Base-by-base conservation (phyloP, 139 green algal genomes). In the Chlamydomonas sp. region DNA sequence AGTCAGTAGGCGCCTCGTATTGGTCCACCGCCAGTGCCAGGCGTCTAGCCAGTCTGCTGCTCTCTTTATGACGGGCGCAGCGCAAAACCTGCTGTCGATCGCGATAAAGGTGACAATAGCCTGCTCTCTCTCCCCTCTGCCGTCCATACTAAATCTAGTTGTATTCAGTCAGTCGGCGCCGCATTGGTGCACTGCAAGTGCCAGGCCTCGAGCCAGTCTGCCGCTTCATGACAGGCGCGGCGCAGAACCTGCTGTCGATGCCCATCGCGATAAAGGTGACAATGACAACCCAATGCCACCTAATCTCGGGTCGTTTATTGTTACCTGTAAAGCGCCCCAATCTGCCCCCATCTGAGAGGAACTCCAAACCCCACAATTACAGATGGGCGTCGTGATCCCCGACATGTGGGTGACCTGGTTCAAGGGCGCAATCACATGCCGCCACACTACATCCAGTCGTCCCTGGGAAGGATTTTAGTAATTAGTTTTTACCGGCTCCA, bases 201-300 rank as follows among this genome's bases (percentile, higher is more conserved):
- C 43, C 92, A 98, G 77, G 81, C 85, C 35, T 83, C 77, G 61
- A 75, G 58, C 35, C 82, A 92, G 74, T 83, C 78, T 39, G 82
- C 75, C 34, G 85, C 77, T 96, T 96, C 76, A 83, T 98, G 29
- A 97, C 93, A 0, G 81, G 74, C 24, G 62, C 60, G 24, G 81
- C 81, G 2, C 73, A 97, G 83, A 99, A 99, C 88, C 87, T 98
- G 77, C 88, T 99, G 74, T 97, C 90, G 80, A 92, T 87, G 28
- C 81, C 80, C 68, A 71, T 89, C 37, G 83, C 82, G 8, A 33
- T 43, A 28, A 73, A 82, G 59, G 49, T 84, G 28, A n/a, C n/a
- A n/a, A n/a, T n/a, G n/a, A n/a, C n/a, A n/a, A n/a, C n/a, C n/a
- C n/a, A n/a, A n/a, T n/a, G n/a, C n/a, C n/a, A n/a, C n/a, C n/a